A percentile compares a stretch with the other conserved stretches of the same genome.
These are phyloP conservation scores for Rhodotorula mucilaginosa DNA, from an alignment of 1,284 basidiomycete genomes.

Conservation along the genomic window DNA sequence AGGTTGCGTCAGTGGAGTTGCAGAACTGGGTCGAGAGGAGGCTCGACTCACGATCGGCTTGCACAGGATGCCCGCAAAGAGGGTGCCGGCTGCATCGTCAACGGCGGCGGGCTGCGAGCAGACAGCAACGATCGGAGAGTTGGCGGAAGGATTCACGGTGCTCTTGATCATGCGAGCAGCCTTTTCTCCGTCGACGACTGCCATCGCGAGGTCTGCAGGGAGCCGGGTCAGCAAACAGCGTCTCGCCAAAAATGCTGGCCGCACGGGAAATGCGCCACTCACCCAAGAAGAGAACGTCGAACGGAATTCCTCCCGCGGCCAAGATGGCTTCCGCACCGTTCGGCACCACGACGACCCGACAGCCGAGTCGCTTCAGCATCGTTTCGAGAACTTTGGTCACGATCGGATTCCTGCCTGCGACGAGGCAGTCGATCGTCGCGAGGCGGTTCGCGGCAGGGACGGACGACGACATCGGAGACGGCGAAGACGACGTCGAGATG, in stretches of 20 bases:
- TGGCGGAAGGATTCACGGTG: conserved; percentile 85
- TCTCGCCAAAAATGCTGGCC: not conserved
- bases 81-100: conserved; percentile 58
- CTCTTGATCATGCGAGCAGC: conserved; percentile 90
- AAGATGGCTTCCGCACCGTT: conserved; percentile 96
- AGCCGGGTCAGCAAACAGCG: conserved; percentile 36
- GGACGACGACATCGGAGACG: conserved; percentile 1
- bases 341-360: conserved; percentile 86
- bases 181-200: conserved; percentile 79
- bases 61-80: conserved; percentile 79
- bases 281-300: conserved; percentile 56
- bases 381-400: conserved; percentile 95
- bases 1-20: not conserved
- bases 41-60: conserved; percentile 32
- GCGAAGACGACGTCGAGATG: not conserved
- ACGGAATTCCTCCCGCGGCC: conserved; percentile 81
- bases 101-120: conserved; percentile 46
- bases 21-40: too few relatives aligned
- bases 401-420: conserved; percentile 95
- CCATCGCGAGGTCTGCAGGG: conserved; percentile 17
- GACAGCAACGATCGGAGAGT: conserved; percentile 86
- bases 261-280: conserved; percentile 42
- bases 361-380: conserved; percentile 83
- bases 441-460: conserved; percentile 15
- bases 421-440: conserved; percentile 72